Evolutionary conservation across 345 rosid genomes (phyloP), one percentile per base, ranked within the genome.

Genomic region (Geranium rotundifolium): DNA sequence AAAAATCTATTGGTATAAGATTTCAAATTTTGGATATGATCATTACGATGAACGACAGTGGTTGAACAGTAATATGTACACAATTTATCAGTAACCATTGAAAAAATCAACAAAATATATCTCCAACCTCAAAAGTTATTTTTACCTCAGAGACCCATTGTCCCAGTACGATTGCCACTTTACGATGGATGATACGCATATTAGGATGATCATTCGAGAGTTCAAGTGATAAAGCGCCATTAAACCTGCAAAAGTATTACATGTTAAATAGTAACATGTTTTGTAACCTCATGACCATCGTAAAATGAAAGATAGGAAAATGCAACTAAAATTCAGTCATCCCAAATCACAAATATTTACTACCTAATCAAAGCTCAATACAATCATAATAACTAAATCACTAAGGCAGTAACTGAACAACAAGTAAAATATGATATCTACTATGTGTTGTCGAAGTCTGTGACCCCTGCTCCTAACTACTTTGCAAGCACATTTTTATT

Each of bases 71-170:
- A 46, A 46, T 9, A 2, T 46, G 52, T 46, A 46, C 14, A 63
- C 14, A 19, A 9, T 29, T 19, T 17, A 37, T 29, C 46, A 61
- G 17, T 31, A 41, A 0, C 19, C 18, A 60, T 12, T 17, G 54
- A 60, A 41, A 60, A 50, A 37, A 7, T 37, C 52, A 54, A 13
- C 20, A 54, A 63, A 23, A 31, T 14, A 18, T 63, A 20, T 27
- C 16, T 54, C 19, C 49, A 14, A 20, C 7, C 29, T 20, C 19
- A 52, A 46, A 19, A 63, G 27, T 54, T 16, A 50, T 16, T 30
- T 34, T 63, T 82, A 93, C 99, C 97, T 93, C 99, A 55, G 97
- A 93, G 72, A 93, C 97, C 97, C 97, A 93, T 58, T 93, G 99
- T 63, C 99, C 99, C 74, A 93, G 79, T 73, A 93, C 86, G 54